Base-by-base conservation (phyloP, 1,284 basidiomycete genomes). In the Puccinia triticina region DNA sequence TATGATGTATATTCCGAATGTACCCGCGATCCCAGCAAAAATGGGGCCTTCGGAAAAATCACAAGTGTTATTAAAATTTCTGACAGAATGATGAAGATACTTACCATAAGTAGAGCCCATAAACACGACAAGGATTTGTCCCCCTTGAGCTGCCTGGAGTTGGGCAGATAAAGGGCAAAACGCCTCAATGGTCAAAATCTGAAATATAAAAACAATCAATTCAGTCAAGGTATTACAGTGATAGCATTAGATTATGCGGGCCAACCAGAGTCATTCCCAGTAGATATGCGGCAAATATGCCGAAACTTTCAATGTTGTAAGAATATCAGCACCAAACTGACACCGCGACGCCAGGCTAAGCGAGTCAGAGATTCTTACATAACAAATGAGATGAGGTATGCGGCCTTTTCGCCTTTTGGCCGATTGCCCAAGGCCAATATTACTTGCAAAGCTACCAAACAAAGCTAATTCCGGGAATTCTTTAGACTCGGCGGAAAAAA, bases 351-450 rank as follows among this genome's bases (percentile, higher is more conserved):
- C 53, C 46, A 43, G 46, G 26, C 32, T 14, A 67, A 32, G 29
- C 48, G 16, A 79, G 34, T 4, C 50, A 37, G 26, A 40, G 37
- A 67, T 14, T n/a, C 61, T 83, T 87, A 88, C 66, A 89, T 89
- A 91, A 92, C 92, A 84, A 99, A 90, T 5, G 95, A 96, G 40
- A 92, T 84, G 0, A 92, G 89, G 86, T 98, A 98, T 14, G 93
- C 76, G 29, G 90, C 86, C 77, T 92, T 91, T 89, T 98, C 96
- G 83, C 95, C 96, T 87, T 98, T 98, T 0, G 96, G 96, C 84
- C 96, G 89, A 88, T 98, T 98, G 82, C 96, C 96, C 43, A 82
- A 88, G 3, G 96, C 96, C 26, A 98, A 89, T 59, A 98, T 91
- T 85, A 99, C 97, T 88, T 82, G 81, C 53, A 77, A 66, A 53